Conservation (phyloP, 2,329 filamentous ascomycete genomes). For the Fusarium devonianum region DNA sequence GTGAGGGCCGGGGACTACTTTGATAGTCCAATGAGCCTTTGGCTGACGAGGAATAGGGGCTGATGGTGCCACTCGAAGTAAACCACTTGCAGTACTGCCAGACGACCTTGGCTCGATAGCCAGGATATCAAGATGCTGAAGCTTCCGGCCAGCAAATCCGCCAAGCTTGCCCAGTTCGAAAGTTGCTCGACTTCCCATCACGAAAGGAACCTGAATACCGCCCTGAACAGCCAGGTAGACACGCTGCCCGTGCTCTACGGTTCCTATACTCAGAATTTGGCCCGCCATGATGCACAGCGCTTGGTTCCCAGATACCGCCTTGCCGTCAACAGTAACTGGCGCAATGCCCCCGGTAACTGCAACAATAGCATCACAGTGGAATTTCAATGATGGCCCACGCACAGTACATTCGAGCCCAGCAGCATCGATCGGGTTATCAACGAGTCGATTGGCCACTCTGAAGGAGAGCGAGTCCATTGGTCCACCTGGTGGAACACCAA, state of each 20-base stretch:
- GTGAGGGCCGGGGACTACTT: conserved; percentile 50
- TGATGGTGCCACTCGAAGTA: background rate
- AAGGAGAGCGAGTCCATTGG: conserved; percentile 52
- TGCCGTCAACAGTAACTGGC: conserved; percentile 38
- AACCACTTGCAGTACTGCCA: fast-evolving
- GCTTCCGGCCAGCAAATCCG: conserved; percentile 45
- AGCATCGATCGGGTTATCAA: conserved; percentile 41
- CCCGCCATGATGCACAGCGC: conserved; percentile 36
- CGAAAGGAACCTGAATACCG: conserved; percentile 45
- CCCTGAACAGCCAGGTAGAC: conserved; percentile 47
- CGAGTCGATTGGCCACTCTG: conserved; percentile 47
- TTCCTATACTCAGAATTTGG: conserved; percentile 40
- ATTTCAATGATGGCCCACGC: conserved; percentile 45
- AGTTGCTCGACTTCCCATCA: conserved; percentile 45
- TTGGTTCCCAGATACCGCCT: conserved; percentile 29
- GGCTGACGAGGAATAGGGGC: conserved; percentile 38
- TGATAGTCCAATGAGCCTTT: conserved; percentile 42
- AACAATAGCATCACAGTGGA: conserved; percentile 45
- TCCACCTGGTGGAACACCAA: conserved; percentile 51
- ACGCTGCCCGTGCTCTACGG: conserved; percentile 42
- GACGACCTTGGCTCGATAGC: conserved; percentile 14
- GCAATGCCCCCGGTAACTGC: conserved; percentile 45
- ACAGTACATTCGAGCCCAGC: conserved; percentile 48
- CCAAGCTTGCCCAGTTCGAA: conserved; percentile 47
- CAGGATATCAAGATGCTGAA: conserved; percentile 44